These are phyloP conservation scores for Kwoniella mangroviensis DNA, from an alignment of 768 basidiomycete genomes.

Conservation along the genomic window DNA sequence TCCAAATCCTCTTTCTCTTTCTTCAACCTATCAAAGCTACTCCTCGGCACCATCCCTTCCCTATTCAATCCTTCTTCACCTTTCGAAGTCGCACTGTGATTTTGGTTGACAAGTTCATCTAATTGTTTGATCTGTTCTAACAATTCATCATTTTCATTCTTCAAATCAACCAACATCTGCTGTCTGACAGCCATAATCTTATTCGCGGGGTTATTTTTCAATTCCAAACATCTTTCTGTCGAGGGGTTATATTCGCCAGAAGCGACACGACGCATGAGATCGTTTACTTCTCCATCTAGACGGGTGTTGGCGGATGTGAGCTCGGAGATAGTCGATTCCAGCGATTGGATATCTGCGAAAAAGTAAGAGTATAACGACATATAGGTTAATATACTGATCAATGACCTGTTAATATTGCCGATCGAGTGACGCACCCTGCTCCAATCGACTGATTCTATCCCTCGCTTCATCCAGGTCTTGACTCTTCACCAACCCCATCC, in stretches of 20 bases:
- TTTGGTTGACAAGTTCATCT: slow-evolving; percentile 59
- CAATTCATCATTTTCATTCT: slow-evolving; percentile 81
- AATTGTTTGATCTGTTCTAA: slow-evolving; percentile 69
- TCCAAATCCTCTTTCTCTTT: slow-evolving; percentile 73
- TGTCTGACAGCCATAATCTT: slow-evolving; percentile 77
- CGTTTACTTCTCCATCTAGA: slow-evolving; percentile 51
- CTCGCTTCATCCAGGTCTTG: slow-evolving; percentile 31
- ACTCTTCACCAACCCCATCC: slow-evolving; percentile 45
- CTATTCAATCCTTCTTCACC: slow-evolving; percentile 1
- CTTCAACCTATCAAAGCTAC: slow-evolving; percentile 75
- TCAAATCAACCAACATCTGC: slow-evolving; percentile 74
- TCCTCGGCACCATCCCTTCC: slow-evolving; percentile 70
- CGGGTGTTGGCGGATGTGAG: slow-evolving; percentile 49
- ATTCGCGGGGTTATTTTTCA: slow-evolving; percentile 80
- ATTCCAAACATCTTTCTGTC: slow-evolving; percentile 55
- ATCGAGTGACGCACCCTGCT: too few relatives aligned
- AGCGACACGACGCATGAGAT: slow-evolving; percentile 52
- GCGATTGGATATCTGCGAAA: slow-evolving; percentile 33
- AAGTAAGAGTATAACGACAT: not conserved
- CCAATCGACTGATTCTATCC: slow-evolving; percentile 23
- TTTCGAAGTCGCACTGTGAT: slow-evolving; percentile 16
- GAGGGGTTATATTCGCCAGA: slow-evolving; percentile 56
- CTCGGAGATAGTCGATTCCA: slow-evolving; percentile 44
- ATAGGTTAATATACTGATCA: too few relatives aligned
- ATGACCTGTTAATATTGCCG: too few relatives aligned